Evolutionary conservation across 495 filamentous ascomycete species (phyloP), one percentile per base, ranked within the genome.

Genomic region (Penicillium arizonense): DNA sequence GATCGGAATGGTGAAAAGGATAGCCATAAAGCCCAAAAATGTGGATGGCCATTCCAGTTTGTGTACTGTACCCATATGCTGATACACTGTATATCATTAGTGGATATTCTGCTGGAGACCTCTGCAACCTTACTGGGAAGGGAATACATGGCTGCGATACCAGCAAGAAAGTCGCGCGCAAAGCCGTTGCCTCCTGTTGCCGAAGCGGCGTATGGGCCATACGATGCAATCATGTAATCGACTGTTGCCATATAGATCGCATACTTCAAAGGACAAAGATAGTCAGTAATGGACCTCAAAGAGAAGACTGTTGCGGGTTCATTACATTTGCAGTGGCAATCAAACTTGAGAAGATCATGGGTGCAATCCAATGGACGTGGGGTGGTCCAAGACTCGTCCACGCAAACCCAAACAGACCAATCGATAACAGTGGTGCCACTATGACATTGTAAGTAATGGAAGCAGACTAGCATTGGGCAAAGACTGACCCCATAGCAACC

Each of bases 171-270:
- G 45, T 79, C 77, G 16, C 77, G 69, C 0, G 75, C 77, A 30
- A 79, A 72, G 0, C 80, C 85, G 54, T 88, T 88, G 1, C 85
- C 85, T 28, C 88, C 88, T 2, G 88, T 91, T 0, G 88, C 88
- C 0, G 88, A 90, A 8, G 88, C 87, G 9, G 87, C 80, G 63
- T 89, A 91, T 2, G 85, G 86, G 0, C 88, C 88, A 62, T 92
- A 91, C 1, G 86, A 76, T 46, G 82, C 84, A 9, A 91, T 83
- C 88, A 91, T 91, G 68, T 92, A 92, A 59, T 92, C 88, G 49
- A 91, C 86, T 0, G 88, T 90, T 2, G 86, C 87, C 87, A 90
- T 89, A 67, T 88, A 87, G 52, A 88, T 87, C 38, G 78, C 72
- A 55, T 86, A 87, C 66, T 66, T 12, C 1, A 32, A 21, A 14